Base-by-base conservation (phyloP, 2,329 filamentous ascomycete species). In the Xylaria sp. region DNA sequence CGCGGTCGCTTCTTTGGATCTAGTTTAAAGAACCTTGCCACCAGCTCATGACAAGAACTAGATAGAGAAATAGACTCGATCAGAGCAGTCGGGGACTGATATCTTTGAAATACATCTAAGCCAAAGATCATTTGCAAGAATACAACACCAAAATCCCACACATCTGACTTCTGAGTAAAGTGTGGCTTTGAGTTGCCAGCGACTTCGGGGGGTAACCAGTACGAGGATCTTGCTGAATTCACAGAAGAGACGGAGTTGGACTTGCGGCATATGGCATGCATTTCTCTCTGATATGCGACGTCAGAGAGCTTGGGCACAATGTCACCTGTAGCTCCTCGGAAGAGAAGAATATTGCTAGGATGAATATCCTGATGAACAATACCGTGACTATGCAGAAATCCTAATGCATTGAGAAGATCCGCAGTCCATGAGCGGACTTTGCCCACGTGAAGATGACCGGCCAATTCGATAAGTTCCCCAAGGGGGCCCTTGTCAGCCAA, bases 41-140 rank as follows among this genome's bases (percentile, higher is more conserved):
- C 85, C 48, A 99, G 84, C 75, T 97, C 94, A 69, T 92, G 88
- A 41, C 97, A 82, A 5, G 93, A 85, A 53, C 89, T 86, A 0
- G 94, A 96, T 9, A 97, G 83, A 9, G 87, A 86, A 39, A 94
- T 81, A 0, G 89, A 89, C 13, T 91, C 89, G 77, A 93, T 90
- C 60, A 97, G 81, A 48, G 89, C 88, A 65, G 87, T 88, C 1
- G 95, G 94, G 0, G 93, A 97, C 18, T 90, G 90, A 78, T 96
- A 95, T 66, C 90, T 91, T 67, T 91, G 86, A 20, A 91, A 84
- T 7, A 93, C 87, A 72, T 93, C 89, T 39, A 93, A 84, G 2
- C 96, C 96, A 78, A 97, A 95, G 3, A 96, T 87, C 93, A 98
- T 97, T 78, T 99, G 95, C 45, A 97, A 80, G 73, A 97, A 92